phyloP scores from a whole-genome alignment of 2,329 filamentous ascomycete species.

The Xylariaceae sp. region DNA sequence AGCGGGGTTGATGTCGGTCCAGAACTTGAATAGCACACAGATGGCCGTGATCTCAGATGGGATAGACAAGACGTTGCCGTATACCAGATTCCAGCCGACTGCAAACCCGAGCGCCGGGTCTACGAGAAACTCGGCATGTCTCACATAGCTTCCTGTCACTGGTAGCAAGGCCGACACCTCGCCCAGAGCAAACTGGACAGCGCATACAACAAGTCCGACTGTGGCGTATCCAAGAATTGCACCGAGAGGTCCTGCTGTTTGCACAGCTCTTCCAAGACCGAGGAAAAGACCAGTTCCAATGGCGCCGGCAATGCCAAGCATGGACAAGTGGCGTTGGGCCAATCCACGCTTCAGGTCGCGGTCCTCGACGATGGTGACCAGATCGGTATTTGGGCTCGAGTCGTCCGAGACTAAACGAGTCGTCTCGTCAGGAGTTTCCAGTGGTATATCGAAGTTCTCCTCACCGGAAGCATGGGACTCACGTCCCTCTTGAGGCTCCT shows the following conservation, averaged over 20 bases:
- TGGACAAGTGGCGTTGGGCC: constrained; percentile 53
- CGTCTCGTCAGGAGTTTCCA: constrained; percentile 14
- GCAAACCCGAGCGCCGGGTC: constrained; percentile 56
- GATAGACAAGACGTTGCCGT: constrained; percentile 50
- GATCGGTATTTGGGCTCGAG: constrained; percentile 35
- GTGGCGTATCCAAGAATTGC: constrained; percentile 50
- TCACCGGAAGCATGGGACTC: neutral
- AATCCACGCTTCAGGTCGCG: constrained; percentile 45
- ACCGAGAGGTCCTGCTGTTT: constrained; percentile 44
- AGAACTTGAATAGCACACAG: constrained; percentile 57
- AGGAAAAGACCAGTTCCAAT: constrained; percentile 59
- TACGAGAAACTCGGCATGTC: constrained; percentile 55
- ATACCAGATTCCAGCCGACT: constrained; percentile 50
- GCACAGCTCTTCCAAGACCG: constrained; percentile 50
- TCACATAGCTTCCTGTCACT: constrained; percentile 58
- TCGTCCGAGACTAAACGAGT: neutral
- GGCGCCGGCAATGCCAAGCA: constrained; percentile 57
- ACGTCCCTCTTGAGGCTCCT: neutral
- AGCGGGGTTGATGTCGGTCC: constrained; percentile 52
- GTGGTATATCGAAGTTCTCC: constrained; percentile 3
- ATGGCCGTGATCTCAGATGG: constrained; percentile 59
- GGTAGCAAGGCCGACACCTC: constrained; percentile 57
- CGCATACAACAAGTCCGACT: constrained; percentile 51
- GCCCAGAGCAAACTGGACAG: constrained; percentile 54
- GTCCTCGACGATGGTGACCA: constrained; percentile 46